Conservation (phyloP, 805 yeast genomes). For the Starmerella sirachaensis region DNA sequence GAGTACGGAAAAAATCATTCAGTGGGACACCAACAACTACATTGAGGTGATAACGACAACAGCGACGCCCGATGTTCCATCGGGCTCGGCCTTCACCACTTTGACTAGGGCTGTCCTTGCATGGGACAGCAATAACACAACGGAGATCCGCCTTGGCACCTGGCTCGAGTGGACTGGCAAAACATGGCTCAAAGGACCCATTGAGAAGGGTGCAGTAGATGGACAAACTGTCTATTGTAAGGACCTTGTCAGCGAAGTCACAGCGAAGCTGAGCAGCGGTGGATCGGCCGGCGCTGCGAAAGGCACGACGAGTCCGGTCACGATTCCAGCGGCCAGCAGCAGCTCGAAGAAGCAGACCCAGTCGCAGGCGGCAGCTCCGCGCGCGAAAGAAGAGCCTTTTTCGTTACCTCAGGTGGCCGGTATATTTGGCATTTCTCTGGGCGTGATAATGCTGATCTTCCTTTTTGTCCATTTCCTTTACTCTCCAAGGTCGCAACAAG, state of each 20-base stretch:
- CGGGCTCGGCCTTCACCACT: conserved; percentile 65
- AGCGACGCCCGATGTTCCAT: conserved; percentile 87
- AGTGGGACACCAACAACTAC: conserved; percentile 41
- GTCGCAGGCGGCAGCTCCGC: neutral
- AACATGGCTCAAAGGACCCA: conserved; percentile 83
- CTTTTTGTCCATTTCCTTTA: no score
- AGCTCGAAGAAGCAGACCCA: conserved; percentile 4
- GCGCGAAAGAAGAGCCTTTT: conserved; percentile 4
- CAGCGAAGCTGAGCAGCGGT: conserved; percentile 7
- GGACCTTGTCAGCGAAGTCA: conserved; percentile 35
- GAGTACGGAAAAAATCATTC: conserved; percentile 52
- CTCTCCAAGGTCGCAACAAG: neutral
- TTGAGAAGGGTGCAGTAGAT: conserved; percentile 69
- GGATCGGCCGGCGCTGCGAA: neutral
- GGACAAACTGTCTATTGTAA: conserved; percentile 64
- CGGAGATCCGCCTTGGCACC: conserved; percentile 52
- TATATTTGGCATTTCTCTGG: no score
- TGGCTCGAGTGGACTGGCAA: conserved; percentile 80
- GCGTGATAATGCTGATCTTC: no score
- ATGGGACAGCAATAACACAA: conserved; percentile 59
- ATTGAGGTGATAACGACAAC: conserved; percentile 54
- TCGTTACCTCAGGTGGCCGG: no score
- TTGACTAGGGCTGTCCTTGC: conserved; percentile 32
- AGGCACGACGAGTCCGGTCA: no score
- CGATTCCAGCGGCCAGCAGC: no score